phyloP scores from a whole-genome alignment of 306 rosid species.

The Cicer yamashitae region DNA sequence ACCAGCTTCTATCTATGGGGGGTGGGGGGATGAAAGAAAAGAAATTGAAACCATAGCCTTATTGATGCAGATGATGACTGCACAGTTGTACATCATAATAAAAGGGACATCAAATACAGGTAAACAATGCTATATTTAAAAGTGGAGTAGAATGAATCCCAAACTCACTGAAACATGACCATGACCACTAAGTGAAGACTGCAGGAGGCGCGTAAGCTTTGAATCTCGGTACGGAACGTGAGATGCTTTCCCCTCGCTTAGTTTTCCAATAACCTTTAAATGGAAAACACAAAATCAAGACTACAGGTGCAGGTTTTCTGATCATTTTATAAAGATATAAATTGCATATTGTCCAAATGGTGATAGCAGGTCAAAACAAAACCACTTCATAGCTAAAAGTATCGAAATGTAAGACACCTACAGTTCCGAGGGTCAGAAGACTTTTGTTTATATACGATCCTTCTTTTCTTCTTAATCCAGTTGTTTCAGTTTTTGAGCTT shows the following conservation, averaged over 20 bases:
- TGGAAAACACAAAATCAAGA: slow-evolving; percentile 53
- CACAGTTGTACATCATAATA: slow-evolving; percentile 7
- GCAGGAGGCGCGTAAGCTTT: slow-evolving; percentile 97
- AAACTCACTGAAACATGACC: slow-evolving; percentile 98
- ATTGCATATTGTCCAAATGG: slow-evolving; percentile 17
- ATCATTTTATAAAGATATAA: slow-evolving; percentile 31
- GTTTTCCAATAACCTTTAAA: slow-evolving; percentile 93
- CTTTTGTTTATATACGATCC: slow-evolving; percentile 99
- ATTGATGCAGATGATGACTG: slow-evolving; percentile 13
- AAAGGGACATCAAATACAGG: slow-evolving; percentile 28
- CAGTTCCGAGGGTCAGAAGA: slow-evolving; percentile 99
- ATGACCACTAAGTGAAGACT: slow-evolving; percentile 92
- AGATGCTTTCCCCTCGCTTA: slow-evolving; percentile 98
- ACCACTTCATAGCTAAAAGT: slow-evolving; percentile 36
- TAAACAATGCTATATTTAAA: slow-evolving; percentile 25
- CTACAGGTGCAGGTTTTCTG: slow-evolving; percentile 8
- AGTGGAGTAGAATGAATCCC: slow-evolving; percentile 35
- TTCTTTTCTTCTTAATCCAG: slow-evolving; percentile 96
- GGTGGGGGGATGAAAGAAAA: not conserved
- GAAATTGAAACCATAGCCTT: slow-evolving; percentile 7
- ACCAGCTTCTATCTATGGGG: too few species aligned
- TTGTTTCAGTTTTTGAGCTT: slow-evolving; percentile 98
- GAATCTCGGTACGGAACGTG: slow-evolving; percentile 99
- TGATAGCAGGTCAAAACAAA: slow-evolving; percentile 23
- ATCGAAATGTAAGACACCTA: slow-evolving; percentile 52